phyloP scores from a whole-genome alignment of 768 basidiomycete species.

The Russula dissimulans region DNA sequence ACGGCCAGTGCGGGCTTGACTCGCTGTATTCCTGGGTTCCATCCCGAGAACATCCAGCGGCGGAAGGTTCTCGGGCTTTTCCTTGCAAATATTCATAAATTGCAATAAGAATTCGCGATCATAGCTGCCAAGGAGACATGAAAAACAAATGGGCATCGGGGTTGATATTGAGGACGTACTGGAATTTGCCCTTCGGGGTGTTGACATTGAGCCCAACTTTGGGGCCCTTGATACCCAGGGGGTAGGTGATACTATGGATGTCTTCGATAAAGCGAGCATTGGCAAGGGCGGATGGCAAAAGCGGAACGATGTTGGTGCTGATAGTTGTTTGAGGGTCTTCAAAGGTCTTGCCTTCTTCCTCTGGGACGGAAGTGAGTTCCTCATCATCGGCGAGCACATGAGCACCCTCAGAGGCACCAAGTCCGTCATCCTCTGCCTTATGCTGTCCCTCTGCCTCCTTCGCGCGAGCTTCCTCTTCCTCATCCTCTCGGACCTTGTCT shows the following conservation, averaged over 20 bases:
- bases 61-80: constrained; percentile 86
- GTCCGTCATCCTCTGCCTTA: constrained; percentile 30
- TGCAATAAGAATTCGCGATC: constrained; percentile 96
- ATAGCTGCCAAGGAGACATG: constrained; percentile 45
- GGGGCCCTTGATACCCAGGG: constrained; percentile 75
- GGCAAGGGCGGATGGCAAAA: constrained; percentile 59
- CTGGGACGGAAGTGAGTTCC: constrained; percentile 30
- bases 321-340: constrained; percentile 47
- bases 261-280: constrained; percentile 83
- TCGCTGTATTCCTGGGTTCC: constrained; percentile 59
- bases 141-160: not conserved
- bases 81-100: constrained; percentile 91
- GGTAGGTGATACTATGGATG: constrained; percentile 68
- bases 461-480: constrained; percentile 18
- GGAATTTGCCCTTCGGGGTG: constrained; percentile 82
- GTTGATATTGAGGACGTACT: constrained; percentile 35
- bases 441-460: constrained; percentile 26
- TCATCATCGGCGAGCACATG: constrained; percentile 25
- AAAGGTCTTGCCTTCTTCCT: constrained; percentile 37
- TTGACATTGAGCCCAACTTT: constrained; percentile 75
- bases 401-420: constrained; percentile 34
- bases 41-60: constrained; percentile 87
- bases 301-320: constrained; percentile 32
- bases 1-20: constrained; percentile 40
- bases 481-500: constrained; percentile 15